These are phyloP conservation scores for Fraxinus paxiana DNA, from an alignment of 305 asterid genomes.

Conservation along the genomic window DNA sequence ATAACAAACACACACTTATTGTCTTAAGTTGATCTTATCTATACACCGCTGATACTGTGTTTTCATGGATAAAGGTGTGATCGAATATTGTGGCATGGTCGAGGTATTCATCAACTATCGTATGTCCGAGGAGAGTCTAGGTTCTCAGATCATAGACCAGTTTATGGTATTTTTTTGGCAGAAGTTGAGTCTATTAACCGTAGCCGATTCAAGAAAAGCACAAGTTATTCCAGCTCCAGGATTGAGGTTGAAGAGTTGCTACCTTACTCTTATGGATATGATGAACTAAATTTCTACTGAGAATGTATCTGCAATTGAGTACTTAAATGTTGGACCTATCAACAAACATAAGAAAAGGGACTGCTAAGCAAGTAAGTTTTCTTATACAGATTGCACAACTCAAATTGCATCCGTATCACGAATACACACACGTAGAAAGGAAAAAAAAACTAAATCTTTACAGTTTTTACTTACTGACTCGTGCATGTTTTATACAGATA, in stretches of 20 bases:
- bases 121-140: conserved; percentile 95
- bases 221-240: conserved; percentile 61
- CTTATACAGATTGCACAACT: background rate
- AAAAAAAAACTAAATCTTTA: background rate
- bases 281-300: conserved; percentile 42
- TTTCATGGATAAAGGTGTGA: conserved; percentile 69
- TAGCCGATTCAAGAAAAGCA: conserved; percentile 59
- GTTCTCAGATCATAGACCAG: conserved; percentile 93
- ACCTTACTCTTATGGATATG: conserved; percentile 48
- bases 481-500: background rate
- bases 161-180: conserved; percentile 66
- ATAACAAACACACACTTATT: background rate
- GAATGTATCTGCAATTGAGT: conserved; percentile 17
- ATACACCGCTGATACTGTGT: background rate
- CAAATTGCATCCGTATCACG: background rate
- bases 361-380: conserved; percentile 14
- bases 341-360: background rate
- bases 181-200: conserved; percentile 81
- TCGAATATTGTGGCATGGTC: conserved; percentile 90
- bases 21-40: background rate
- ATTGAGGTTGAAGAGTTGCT: conserved; percentile 88
- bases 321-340: background rate
- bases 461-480: background rate
- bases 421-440: background rate
- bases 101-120: conserved; percentile 80